Percentiles rank a stretch among this genome's conserved stretches.
Conservation (phyloP, 2,329 filamentous ascomycete genomes). For the Graphilbum sp. region DNA sequence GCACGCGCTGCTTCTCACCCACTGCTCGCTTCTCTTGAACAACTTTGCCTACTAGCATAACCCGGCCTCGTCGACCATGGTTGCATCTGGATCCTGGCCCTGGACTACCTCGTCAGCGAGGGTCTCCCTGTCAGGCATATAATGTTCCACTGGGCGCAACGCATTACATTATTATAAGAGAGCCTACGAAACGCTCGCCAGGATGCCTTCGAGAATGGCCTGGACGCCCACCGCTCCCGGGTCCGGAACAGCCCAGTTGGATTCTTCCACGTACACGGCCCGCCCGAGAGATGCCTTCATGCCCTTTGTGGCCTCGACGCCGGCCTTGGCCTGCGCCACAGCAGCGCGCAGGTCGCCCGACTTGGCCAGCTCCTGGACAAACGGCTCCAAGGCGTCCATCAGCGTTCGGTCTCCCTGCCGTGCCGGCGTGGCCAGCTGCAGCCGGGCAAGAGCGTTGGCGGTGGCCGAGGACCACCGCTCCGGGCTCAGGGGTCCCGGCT, state of each 20-base stretch:
- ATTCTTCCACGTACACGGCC: conserved; percentile 66
- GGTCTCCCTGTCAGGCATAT: too few species aligned
- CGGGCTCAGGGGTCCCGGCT: conserved; percentile 8
- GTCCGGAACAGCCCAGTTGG: conserved; percentile 46
- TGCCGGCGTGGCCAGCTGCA: conserved; percentile 78
- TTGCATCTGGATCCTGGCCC: neutral
- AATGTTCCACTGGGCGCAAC: too few species aligned
- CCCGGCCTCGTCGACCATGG: too few species aligned
- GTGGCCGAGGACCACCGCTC: conserved; percentile 47
- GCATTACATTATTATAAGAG: neutral
- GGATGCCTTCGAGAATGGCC: neutral
- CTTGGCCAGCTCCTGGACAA: conserved; percentile 54
- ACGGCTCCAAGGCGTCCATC: conserved; percentile 78
- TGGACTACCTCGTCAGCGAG: neutral
- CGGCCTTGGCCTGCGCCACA: conserved; percentile 56
- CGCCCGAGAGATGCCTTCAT: conserved; percentile 83
- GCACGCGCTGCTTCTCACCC: neutral
- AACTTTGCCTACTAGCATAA: neutral
- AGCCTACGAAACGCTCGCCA: neutral
- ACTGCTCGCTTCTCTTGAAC: neutral
- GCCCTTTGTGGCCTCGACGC: conserved; percentile 70
- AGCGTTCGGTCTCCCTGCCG: conserved; percentile 78
- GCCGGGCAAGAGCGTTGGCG: conserved; percentile 48
- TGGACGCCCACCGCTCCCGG: neutral
- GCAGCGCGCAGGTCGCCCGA: conserved; percentile 50